phyloP scores from a whole-genome alignment of 345 rosid species.

The Camelina neglecta region DNA sequence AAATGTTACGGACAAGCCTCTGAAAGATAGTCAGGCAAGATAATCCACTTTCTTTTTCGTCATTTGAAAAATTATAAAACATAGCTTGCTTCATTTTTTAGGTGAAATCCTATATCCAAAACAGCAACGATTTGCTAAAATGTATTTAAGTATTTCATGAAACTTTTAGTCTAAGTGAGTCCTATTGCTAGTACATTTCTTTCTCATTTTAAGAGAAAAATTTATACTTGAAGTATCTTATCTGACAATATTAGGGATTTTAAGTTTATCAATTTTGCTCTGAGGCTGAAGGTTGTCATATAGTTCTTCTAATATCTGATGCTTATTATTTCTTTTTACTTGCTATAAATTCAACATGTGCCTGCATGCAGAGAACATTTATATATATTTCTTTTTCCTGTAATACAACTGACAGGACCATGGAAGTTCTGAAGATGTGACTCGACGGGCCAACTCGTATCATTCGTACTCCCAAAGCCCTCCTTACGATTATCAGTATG shows the following conservation, averaged over 20 bases:
- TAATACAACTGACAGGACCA: conserved; percentile 60
- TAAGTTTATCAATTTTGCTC: neutral
- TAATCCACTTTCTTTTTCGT: conserved; percentile 10
- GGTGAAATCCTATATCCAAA: conserved; percentile 10
- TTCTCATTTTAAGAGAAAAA: neutral
- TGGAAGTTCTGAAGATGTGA: conserved; percentile 63
- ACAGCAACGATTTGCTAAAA: conserved; percentile 16
- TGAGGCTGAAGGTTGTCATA: neutral
- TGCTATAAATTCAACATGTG: conserved; percentile 28
- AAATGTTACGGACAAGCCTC: conserved; percentile 69
- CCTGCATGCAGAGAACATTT: conserved; percentile 26
- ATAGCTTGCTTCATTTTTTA: neutral
- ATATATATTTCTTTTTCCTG: conserved; percentile 22
- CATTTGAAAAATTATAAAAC: neutral
- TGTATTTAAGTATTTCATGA: neutral
- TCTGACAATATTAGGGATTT: conserved; percentile 10
- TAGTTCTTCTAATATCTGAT: neutral
- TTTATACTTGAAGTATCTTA: conserved; percentile 3
- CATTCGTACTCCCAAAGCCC: conserved; percentile 99
- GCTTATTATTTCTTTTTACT: conserved; percentile 18
- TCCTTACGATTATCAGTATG: conserved; percentile 96
- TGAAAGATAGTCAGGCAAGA: conserved; percentile 72
- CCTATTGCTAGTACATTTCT: neutral
- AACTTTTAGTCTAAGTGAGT: neutral
- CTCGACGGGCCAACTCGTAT: conserved; percentile 91